Percentiles rank a stretch among this genome's conserved stretches.
Evolutionary conservation across 169 alveolate species (phyloP).

Genomic region (Cryptosporidium tyzzeri): DNA sequence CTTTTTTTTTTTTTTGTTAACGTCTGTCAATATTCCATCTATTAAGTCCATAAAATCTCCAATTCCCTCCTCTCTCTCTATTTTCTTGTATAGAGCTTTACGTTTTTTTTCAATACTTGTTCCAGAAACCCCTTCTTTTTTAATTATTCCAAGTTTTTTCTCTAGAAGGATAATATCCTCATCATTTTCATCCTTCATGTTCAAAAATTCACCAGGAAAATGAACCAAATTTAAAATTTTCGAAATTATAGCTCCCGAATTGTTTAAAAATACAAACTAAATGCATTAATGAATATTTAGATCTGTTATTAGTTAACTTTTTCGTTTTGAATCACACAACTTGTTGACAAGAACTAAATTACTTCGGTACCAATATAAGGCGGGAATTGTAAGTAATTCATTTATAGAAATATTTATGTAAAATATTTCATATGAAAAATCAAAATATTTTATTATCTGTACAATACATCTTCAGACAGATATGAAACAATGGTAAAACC

Average conservation of each 20-base stretch:
- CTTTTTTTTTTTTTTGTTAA: neutral
- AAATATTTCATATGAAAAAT: constrained; percentile 7
- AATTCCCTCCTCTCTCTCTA: constrained; percentile 58
- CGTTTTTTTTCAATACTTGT: neutral
- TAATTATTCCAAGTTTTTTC: constrained; percentile 28
- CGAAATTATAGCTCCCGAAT: neutral
- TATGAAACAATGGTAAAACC: constrained; percentile 55
- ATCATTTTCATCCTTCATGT: constrained; percentile 6
- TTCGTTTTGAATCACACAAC: neutral
- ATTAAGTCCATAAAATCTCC: constrained; percentile 62
- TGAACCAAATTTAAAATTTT: neutral
- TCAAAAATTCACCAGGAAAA: neutral
- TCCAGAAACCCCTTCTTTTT: neutral
- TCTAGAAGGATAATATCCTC: constrained; percentile 21
- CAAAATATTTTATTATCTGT: neutral
- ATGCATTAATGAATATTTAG: neutral
- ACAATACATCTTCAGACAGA: constrained; percentile 4
- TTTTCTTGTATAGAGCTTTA: constrained; percentile 19
- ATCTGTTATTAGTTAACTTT: neutral
- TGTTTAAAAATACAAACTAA: neutral
- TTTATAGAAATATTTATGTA: neutral
- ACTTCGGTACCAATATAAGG: neutral
- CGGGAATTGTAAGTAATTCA: neutral
- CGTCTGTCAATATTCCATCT: constrained; percentile 26
- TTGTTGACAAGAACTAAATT: neutral